Evolutionary conservation across 805 yeast species (phyloP), one percentile per base, ranked within the genome.

Genomic region (Dipodascopsis tothii): DNA sequence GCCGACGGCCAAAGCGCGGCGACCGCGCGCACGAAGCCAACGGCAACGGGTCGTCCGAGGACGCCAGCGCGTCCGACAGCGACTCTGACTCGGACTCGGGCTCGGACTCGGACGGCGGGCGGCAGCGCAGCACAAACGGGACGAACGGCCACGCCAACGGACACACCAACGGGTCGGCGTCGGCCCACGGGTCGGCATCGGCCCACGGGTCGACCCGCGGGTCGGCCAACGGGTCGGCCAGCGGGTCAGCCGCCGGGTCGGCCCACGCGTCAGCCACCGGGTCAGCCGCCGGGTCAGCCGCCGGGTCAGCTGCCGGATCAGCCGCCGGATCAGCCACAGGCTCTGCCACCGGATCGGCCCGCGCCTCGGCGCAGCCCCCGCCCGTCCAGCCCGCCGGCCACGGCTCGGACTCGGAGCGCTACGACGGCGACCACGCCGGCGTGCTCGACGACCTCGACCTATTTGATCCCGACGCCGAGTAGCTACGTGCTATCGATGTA

Each of bases 401-500:
- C 21, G 33, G 23, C 36, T 3, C 22, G 27, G 25, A 40, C 33
- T 27, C 18, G 16, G 25, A 16, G 46, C 55, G 5, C 45, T 43
- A 5, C 23, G 23, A 34, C 33, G 44, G 44, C 21, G 48, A 7
- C 46, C 45, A 5, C 25, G 23, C 39, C 33, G 45, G 44, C 21
- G 48, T 54, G 2, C 46, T 49, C 39, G 52, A 59, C 20, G 56
- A 57, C 28, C 45, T 64, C 40, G 68, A 64, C 41, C 52, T 60
- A 35, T 60, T 64, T 50, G 68, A 64, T 46, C 65, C 68, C 2
- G 67, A 64, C 37, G 65, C 57, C 21, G 67, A 63, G 3, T 62
- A 54, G n/a, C n/a, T n/a, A n/a, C n/a, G n/a, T n/a, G n/a, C n/a
- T n/a, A n/a, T n/a, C n/a, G n/a, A n/a, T n/a, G n/a, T n/a, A n/a